Base-by-base conservation (phyloP, 2,329 filamentous ascomycete species). In the Coccinonectria pachysandricola region DNA sequence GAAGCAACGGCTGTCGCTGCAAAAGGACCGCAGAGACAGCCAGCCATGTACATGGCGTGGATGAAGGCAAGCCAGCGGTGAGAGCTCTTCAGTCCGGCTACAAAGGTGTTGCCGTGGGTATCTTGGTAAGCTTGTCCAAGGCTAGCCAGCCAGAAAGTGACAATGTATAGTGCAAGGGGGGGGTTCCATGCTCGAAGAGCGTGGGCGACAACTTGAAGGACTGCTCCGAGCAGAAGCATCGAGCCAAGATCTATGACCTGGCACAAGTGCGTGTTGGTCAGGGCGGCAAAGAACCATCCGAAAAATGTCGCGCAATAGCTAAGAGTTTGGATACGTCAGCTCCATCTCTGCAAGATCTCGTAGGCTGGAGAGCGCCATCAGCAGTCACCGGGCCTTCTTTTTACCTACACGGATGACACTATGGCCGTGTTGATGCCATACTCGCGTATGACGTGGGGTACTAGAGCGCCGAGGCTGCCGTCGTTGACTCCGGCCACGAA, bases 401-500 rank as follows among this genome's bases (percentile, higher is more conserved):
- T n/a, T n/a, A 37, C 53, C 31, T 50, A 69, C 54, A 73, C 45
- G 12, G 63, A 49, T 0, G 65, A 56, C 5, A 66, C 56, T 26
- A 61, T 51, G 17, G 60, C 62, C 0, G 66, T 71, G 15, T 49
- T 59, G 27, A 74, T 62, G 8, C 53, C 34, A 39, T 75, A 75
- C 4, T 62, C 60, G 6, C 60, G 56, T 7, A 77, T 58, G 11
- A 79, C 60, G 43, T 78, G 75, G 0, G 73, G 74, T 7, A 77
- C 64, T 10, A 79, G 42, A 3, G 73, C 61, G 4, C 74, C 74
- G 3, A 77, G 53, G 37, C 64, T 73, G 21, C 74, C 73, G 45
- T 78, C 74, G 34, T 75, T 78, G 31, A 69, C 56, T 2, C 74
- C 73, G 0, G 73, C 69, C 19, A 71, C 68, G 45, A 78, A 75